Percentiles rank a stretch among this genome's conserved stretches.
phyloP scores from a whole-genome alignment of 176 grass and related monocot species.

The Triticum timopheevii region DNA sequence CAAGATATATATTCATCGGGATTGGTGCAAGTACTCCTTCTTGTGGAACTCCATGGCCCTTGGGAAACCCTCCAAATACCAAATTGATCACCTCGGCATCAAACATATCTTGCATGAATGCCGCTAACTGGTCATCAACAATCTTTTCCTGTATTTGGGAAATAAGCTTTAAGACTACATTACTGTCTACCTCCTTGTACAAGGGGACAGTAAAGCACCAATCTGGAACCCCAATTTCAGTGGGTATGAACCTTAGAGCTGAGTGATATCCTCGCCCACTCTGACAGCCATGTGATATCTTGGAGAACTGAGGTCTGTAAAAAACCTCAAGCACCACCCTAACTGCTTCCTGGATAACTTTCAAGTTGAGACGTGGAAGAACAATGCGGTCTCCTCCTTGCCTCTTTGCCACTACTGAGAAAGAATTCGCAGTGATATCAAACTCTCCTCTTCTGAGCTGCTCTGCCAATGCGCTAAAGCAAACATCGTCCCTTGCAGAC shows the following conservation, averaged over 20 bases:
- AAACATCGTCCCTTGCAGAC: conserved; percentile 41
- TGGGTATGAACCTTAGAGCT: conserved; percentile 59
- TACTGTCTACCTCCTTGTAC: conserved; percentile 65
- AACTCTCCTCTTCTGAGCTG: conserved; percentile 58
- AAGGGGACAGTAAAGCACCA: conserved; percentile 84
- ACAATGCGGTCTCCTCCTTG: conserved; percentile 43
- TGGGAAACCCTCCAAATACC: conserved; percentile 83
- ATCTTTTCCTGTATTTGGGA: conserved; percentile 74
- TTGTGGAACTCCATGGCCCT: conserved; percentile 85
- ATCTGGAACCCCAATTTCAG: conserved; percentile 63
- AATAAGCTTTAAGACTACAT: conserved; percentile 60
- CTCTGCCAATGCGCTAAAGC: conserved; percentile 52
- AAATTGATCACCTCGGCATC: conserved; percentile 75
- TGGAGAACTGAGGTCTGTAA: conserved; percentile 81
- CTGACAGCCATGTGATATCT: conserved; percentile 89
- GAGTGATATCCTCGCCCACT: conserved; percentile 62
- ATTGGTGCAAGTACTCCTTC: conserved; percentile 85
- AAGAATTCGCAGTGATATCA: conserved; percentile 42
- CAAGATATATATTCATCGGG: conserved; percentile 91
- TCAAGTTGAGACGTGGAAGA: conserved; percentile 76
- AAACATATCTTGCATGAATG: conserved; percentile 72
- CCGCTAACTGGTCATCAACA: conserved; percentile 47
- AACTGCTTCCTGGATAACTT: conserved; percentile 78
- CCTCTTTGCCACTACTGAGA: conserved; percentile 39
- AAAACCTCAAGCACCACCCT: conserved; percentile 74